Conservation (phyloP, 495 filamentous ascomycete genomes). For the Penicillium lividum region DNA sequence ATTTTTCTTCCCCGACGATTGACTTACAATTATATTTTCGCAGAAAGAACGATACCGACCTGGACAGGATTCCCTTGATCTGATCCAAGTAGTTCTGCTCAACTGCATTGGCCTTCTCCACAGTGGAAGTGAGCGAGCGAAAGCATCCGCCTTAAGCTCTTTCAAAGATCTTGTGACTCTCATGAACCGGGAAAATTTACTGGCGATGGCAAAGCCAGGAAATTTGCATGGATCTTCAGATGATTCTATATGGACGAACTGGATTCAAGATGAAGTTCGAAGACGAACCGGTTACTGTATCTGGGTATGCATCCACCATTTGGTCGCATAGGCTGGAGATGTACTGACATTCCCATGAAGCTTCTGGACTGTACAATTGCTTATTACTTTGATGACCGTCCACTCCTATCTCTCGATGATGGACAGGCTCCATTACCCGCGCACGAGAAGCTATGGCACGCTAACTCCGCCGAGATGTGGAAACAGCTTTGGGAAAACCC, state of each 20-base stretch:
- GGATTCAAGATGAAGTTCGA: constrained; percentile 38
- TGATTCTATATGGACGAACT: constrained; percentile 26
- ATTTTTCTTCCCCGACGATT: neutral
- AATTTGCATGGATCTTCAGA: constrained; percentile 8
- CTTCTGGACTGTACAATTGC: constrained; percentile 49
- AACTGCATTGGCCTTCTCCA: constrained; percentile 47
- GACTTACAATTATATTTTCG: constrained; percentile 5
- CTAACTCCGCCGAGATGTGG: constrained; percentile 39
- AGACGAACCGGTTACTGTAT: constrained; percentile 48
- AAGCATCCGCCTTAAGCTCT: constrained; percentile 24
- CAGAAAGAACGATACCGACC: constrained; percentile 32
- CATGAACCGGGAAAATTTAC: constrained; percentile 27
- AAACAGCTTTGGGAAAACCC: constrained; percentile 31
- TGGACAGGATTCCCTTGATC: constrained; percentile 29
- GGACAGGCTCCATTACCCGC: constrained; percentile 45
- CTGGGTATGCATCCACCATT: constrained; percentile 35
- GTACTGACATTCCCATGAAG: constrained; percentile 16
- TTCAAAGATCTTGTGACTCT: constrained; percentile 39
- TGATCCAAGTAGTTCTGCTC: constrained; percentile 40
- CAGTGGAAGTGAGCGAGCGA: constrained; percentile 32
- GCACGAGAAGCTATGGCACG: constrained; percentile 50
- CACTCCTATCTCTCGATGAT: constrained; percentile 43
- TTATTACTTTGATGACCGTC: constrained; percentile 42
- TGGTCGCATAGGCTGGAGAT: neutral
- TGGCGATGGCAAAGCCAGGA: constrained; percentile 10